phyloP scores from a whole-genome alignment of 768 basidiomycete species.

The Bullera alba region DNA sequence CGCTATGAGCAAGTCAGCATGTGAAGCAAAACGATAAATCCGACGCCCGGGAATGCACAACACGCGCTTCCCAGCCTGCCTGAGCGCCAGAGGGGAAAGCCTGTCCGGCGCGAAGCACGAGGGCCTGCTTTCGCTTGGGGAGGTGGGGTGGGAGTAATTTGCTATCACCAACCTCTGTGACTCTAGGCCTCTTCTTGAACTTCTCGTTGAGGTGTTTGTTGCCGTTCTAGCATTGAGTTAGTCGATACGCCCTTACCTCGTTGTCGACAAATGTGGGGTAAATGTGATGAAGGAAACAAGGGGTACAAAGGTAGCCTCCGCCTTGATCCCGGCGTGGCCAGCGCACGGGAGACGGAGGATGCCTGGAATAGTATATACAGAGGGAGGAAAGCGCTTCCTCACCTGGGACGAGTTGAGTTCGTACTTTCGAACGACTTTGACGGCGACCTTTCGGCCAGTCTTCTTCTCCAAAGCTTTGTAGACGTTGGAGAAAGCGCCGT shows the following conservation, averaged over 20 bases:
- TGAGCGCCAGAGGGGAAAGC: not conserved
- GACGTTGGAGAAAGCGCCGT: constrained; percentile 96
- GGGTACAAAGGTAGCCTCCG: constrained; percentile 18
- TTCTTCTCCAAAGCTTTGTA: constrained; percentile 79
- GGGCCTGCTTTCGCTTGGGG: not conserved
- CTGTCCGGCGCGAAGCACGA: not conserved
- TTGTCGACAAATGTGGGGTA: not conserved
- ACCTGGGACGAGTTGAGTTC: constrained; percentile 27
- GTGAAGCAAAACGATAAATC: constrained; percentile 3
- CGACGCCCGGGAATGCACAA: not conserved
- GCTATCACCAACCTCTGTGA: constrained; percentile 83
- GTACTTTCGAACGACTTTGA: constrained; percentile 72
- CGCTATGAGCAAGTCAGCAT: constrained; percentile 58
- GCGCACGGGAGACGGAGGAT: constrained; percentile 25
- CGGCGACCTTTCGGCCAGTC: constrained; percentile 72
- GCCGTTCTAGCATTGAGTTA: constrained; percentile 57
- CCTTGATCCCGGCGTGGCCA: constrained; percentile 41
- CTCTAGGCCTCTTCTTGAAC: constrained; percentile 96
- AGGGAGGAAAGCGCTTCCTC: constrained; percentile 10
- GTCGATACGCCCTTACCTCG: constrained; percentile 2
- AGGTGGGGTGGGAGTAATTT: too few species aligned
- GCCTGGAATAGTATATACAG: not conserved
- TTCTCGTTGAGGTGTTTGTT: constrained; percentile 87
- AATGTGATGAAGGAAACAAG: constrained; percentile 12
- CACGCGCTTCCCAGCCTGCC: not conserved